These are phyloP conservation scores for Vigna nakashimae DNA, from an alignment of 306 rosid species.

Conservation along the genomic window DNA sequence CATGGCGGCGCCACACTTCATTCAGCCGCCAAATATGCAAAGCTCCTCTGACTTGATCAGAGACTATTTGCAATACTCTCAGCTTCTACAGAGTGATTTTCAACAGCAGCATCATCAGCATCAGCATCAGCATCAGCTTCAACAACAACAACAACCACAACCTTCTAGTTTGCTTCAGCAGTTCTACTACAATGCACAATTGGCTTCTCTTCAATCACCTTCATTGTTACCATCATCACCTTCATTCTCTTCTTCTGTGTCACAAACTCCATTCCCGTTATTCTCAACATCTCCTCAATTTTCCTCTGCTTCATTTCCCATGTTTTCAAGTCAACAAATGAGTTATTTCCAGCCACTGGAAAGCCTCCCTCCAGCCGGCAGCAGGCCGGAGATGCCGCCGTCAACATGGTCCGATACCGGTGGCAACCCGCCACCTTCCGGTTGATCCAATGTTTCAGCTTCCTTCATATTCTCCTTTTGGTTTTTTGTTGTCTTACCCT, in stretches of 20 bases:
- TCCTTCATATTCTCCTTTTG: slow-evolving; percentile 9
- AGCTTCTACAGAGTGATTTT: slow-evolving; percentile 71
- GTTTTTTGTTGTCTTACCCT: neutral
- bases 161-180: slow-evolving; percentile 61
- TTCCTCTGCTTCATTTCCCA: slow-evolving; percentile 71
- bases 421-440: slow-evolving; percentile 61
- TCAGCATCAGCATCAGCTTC: neutral
- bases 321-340: slow-evolving; percentile 57
- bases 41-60: slow-evolving; percentile 48
- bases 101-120: slow-evolving; percentile 20
- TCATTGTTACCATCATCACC: slow-evolving; percentile 43
- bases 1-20: neutral
- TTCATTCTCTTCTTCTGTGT: slow-evolving; percentile 46
- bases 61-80: slow-evolving; percentile 77
- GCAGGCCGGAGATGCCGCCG: slow-evolving; percentile 40
- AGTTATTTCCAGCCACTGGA: slow-evolving; percentile 52
- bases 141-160: slow-evolving; percentile 2
- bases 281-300: slow-evolving; percentile 52
- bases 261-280: slow-evolving; percentile 39
- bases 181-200: slow-evolving; percentile 62
- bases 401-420: slow-evolving; percentile 74
- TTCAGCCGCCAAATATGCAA: slow-evolving; percentile 45
- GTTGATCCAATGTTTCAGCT: slow-evolving; percentile 45
- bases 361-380: slow-evolving; percentile 41
- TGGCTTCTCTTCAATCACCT: slow-evolving; percentile 61